Percentiles rank a stretch among this genome's conserved stretches.
Conservation (phyloP, 805 yeast species). For the Wickerhamiella azyma region DNA sequence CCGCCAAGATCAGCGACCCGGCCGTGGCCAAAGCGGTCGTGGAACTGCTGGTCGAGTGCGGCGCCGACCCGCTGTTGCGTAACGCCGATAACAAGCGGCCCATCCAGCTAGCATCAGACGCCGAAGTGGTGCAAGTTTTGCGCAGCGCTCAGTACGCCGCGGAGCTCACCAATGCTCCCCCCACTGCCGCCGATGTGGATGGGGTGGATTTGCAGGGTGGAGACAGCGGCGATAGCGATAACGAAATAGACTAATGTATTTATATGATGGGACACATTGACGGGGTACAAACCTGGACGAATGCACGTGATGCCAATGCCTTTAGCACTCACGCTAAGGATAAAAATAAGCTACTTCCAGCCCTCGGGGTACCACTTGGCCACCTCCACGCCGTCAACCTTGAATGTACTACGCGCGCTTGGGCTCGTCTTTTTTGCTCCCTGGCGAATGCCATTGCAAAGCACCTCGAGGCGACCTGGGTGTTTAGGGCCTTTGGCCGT, state of each 20-base stretch:
- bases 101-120: constrained; percentile 46
- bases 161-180: constrained; percentile 12
- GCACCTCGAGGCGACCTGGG: constrained; percentile 14
- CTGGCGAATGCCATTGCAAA: constrained; percentile 18
- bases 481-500: constrained; percentile 9
- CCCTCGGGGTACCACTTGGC: constrained; percentile 13
- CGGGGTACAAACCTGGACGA: too few species aligned
- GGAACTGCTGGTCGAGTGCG: constrained; percentile 79
- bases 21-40: constrained; percentile 53
- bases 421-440: constrained; percentile 10
- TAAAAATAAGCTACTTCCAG: constrained; percentile 15
- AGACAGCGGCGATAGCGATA: constrained; percentile 12
- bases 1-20: constrained; percentile 64
- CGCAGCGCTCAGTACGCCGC: constrained; percentile 59
- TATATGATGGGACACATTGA: too few species aligned
- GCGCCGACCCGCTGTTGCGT: constrained; percentile 53
- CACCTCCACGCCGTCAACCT: too few species aligned
- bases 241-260: constrained; percentile 9
- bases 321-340: too few species aligned
- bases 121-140: constrained; percentile 46
- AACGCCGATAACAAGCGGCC: constrained; percentile 62
- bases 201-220: constrained; percentile 4
- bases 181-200: constrained; percentile 7
- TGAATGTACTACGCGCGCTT: background rate
- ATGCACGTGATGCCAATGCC: too few species aligned